Base-by-base conservation (phyloP, 805 yeast species). In the Pichia occidentalis region DNA sequence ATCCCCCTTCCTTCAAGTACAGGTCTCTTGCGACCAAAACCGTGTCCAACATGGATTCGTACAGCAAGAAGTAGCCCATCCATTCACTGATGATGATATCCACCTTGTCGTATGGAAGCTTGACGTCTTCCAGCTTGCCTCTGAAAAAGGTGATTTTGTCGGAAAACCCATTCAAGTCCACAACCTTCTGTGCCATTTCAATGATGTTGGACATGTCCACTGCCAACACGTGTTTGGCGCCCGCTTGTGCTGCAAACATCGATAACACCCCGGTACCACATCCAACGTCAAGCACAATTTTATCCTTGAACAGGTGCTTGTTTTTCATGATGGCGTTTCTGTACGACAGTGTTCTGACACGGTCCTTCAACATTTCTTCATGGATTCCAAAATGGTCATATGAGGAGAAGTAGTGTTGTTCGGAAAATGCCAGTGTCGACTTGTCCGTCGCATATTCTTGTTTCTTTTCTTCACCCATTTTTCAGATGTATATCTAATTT, bases 181-280 rank as follows among this genome's bases (percentile, higher is more conserved):
- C 83, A 46, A 92, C 85, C 59, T 88, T 77, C 54, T 75, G 76
- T n/a, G 98, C 99, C 87, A 86, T 87, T 47, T 80, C 94, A 51
- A 94, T 92, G 60, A 92, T 92, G 59, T 84, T 84, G 18, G 96
- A 86, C 88, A 88, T 87, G 64, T 92, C 99, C 39, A 92, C 97
- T 34, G 95, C 95, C 61, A 87, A 82, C 37, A 92, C 98, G 57
- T 87, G 97, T 61, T 87, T 86, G 46, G 98, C 98, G 48, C 98
- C 99, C n/a, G 97, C 95, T 57, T 80, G 81, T 35, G 90, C 96
- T 13, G 97, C 97, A 70, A 92, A 92, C 95, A 92, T 85, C 19
- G 97, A 88, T 46, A 92, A 67, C 49, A 92, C 87, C 51, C 98
- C 99, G 16, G 98, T 92, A 50, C 99, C 99, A 63, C 98, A 94